phyloP scores from a whole-genome alignment of 208 protist genomes.

The Tetramitus jugosus region DNA sequence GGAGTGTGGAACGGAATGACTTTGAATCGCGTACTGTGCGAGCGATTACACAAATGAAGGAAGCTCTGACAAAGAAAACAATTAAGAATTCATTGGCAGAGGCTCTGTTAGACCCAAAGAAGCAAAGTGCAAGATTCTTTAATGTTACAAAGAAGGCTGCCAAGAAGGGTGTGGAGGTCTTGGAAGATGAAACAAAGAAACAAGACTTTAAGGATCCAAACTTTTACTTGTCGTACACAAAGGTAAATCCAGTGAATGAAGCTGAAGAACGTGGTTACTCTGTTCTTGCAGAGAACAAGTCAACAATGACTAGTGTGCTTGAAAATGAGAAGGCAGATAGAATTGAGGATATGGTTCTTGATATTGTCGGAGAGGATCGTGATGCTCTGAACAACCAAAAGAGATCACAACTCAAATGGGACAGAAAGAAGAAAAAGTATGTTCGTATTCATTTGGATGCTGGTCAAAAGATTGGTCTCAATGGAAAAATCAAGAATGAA shows the following conservation, averaged over 20 bases:
- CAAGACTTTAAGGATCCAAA: background rate
- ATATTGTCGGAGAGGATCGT: background rate
- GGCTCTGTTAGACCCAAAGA: background rate
- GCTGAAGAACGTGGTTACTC: background rate
- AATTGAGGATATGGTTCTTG: background rate
- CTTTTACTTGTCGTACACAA: background rate
- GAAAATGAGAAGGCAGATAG: background rate
- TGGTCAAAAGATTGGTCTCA: background rate
- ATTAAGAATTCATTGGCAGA: constrained; percentile 9
- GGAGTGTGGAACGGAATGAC: background rate
- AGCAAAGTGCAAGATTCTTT: background rate
- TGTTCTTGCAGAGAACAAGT: no score
- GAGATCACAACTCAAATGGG: background rate
- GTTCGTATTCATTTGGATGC: background rate
- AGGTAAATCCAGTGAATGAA: background rate
- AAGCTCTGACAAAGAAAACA: no score
- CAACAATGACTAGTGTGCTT: background rate
- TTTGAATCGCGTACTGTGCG: background rate
- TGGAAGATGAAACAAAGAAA: background rate
- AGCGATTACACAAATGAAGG: no score
- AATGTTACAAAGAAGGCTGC: background rate
- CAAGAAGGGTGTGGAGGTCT: no score
- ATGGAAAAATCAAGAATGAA: constrained; percentile 3
- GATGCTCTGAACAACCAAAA: background rate
- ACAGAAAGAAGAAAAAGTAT: constrained; percentile 22